Percentiles rank a stretch among this genome's conserved stretches.
These are phyloP conservation scores for Irpex rosettiformis DNA, from an alignment of 1,284 basidiomycete genomes.

Conservation along the genomic window DNA sequence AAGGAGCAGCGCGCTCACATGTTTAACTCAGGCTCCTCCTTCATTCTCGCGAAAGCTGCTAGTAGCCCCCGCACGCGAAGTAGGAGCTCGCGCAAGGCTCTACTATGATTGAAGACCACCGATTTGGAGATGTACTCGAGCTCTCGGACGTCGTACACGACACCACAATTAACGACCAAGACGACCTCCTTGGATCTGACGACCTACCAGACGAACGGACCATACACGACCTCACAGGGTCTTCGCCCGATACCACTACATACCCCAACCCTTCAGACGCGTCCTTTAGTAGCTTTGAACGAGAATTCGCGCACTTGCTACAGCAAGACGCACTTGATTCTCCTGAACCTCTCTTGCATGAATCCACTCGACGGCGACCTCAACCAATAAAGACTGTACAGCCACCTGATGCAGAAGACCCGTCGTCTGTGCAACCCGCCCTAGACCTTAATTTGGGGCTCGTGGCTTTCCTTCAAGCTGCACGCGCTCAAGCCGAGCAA, in stretches of 20 bases:
- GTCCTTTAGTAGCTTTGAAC: conserved; percentile 47
- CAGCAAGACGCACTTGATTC: conserved; percentile 66
- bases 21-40: conserved; percentile 1
- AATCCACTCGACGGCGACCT: conserved; percentile 43
- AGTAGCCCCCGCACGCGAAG: not conserved
- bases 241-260: conserved; percentile 15
- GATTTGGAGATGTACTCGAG: conserved; percentile 52
- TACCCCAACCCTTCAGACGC: conserved; percentile 48
- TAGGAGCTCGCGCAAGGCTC: not conserved
- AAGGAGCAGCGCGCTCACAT: conserved; percentile 2
- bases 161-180: conserved; percentile 46
- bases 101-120: conserved; percentile 48
- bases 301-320: conserved; percentile 66
- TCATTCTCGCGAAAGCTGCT: not conserved
- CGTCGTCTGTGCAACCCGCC: conserved; percentile 15
- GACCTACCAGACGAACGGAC: conserved; percentile 23
- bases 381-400: conserved; percentile 33
- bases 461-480: conserved; percentile 71
- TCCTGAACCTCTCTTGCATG: conserved; percentile 54
- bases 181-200: conserved; percentile 19
- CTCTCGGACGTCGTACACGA: conserved; percentile 80
- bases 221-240: conserved; percentile 27
- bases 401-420: not conserved
- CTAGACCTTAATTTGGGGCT: conserved; percentile 54
- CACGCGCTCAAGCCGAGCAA: conserved; percentile 56